Conservation (phyloP, 169 alveolate genomes). For the Plasmodium knowlesi region DNA sequence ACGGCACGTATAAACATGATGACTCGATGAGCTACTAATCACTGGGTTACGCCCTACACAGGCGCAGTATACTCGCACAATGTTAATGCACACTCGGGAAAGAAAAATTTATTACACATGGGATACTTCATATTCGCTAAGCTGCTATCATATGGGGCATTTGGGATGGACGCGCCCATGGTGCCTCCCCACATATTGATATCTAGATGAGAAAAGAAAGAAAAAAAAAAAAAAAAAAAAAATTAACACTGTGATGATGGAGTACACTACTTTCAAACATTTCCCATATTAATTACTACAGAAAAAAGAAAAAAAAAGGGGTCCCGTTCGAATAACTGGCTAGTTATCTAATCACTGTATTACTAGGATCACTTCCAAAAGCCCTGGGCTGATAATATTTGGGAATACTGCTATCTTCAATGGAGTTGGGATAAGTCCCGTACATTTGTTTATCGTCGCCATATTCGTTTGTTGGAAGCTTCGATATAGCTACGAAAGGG, state of each 20-base stretch:
- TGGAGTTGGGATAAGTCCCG: slow-evolving; percentile 13
- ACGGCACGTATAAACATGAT: not conserved
- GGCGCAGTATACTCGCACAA: not conserved
- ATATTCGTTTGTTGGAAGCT: slow-evolving; percentile 16
- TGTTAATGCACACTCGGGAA: not conserved
- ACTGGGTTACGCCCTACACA: not conserved
- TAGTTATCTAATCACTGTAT: not conserved
- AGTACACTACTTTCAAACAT: not conserved
- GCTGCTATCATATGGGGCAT: not conserved
- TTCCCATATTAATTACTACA: not conserved
- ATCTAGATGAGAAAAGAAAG: not conserved
- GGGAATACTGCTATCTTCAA: slow-evolving; percentile 19
- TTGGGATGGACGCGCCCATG: slow-evolving; percentile 12
- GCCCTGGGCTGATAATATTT: slow-evolving; percentile 29
- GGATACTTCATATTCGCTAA: slow-evolving; percentile 28
- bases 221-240: slow-evolving; percentile 1
- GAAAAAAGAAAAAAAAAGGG: not conserved
- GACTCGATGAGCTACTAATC: not conserved
- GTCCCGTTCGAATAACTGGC: not conserved
- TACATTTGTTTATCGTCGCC: slow-evolving; percentile 17
- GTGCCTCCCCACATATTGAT: slow-evolving; percentile 16
- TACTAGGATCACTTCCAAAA: slow-evolving; percentile 17
- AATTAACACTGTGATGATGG: not conserved
- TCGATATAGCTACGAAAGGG: not conserved
- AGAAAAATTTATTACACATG: slow-evolving; percentile 23